A percentile compares a stretch with the other conserved stretches of the same genome.
phyloP scores from a whole-genome alignment of 441 rosid genomes.

The Populus tomentosa region DNA sequence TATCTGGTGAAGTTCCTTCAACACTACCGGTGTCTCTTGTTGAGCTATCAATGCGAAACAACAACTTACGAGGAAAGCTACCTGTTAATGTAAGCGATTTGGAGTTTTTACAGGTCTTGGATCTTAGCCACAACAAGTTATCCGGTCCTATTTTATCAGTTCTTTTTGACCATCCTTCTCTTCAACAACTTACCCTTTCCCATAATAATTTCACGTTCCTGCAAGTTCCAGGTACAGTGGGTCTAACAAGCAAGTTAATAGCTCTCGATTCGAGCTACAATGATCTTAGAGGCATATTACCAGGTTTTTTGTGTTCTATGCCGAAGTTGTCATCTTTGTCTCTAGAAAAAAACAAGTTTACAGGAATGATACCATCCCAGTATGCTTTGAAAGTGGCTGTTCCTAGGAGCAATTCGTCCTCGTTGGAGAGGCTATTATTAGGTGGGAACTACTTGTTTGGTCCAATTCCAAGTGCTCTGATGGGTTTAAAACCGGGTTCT shows the following conservation, averaged over 20 bases:
- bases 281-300: slow-evolving; percentile 39
- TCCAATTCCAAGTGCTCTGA: slow-evolving; percentile 40
- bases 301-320: slow-evolving; percentile 38
- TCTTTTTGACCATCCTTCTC: slow-evolving; percentile 59
- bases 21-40: slow-evolving; percentile 39
- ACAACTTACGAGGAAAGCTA: slow-evolving; percentile 40
- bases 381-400: slow-evolving; percentile 40
- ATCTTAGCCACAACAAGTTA: slow-evolving; percentile 61
- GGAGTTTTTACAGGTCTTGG: slow-evolving; percentile 53
- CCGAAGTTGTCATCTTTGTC: slow-evolving; percentile 48
- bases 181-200: slow-evolving; percentile 76
- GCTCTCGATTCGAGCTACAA: slow-evolving; percentile 53
- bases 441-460: slow-evolving; percentile 61
- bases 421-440: slow-evolving; percentile 48
- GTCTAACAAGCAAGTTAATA: slow-evolving; percentile 34
- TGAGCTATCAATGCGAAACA: slow-evolving; percentile 66
- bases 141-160: slow-evolving; percentile 40
- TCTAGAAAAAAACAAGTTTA: slow-evolving; percentile 40
- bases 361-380: slow-evolving; percentile 49
- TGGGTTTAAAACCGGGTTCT: slow-evolving; percentile 41
- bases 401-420: slow-evolving; percentile 21
- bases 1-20: slow-evolving; percentile 47
- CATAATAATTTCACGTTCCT: slow-evolving; percentile 51
- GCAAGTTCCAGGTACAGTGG: slow-evolving; percentile 23
- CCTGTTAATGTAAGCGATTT: slow-evolving; percentile 32